phyloP scores from a whole-genome alignment of 2,329 filamentous ascomycete genomes.

The Karstenula rhodostoma region DNA sequence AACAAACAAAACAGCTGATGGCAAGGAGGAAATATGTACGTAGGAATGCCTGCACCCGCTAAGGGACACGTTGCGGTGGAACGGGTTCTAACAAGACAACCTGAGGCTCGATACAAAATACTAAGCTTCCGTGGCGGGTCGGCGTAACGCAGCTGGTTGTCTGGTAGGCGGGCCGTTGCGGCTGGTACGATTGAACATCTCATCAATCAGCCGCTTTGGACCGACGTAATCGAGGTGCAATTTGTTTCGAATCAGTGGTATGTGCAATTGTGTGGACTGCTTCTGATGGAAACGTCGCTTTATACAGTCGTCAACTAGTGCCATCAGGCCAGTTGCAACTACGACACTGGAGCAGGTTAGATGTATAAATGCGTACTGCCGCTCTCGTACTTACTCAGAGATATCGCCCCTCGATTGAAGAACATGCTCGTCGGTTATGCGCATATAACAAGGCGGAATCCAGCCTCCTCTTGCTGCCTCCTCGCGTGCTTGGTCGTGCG shows the following conservation, averaged over 20 bases:
- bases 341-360: conserved; percentile 71
- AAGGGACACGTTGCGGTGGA: conserved; percentile 19
- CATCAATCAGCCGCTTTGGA: conserved; percentile 69
- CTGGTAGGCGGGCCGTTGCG: conserved; percentile 32
- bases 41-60: conserved; percentile 32
- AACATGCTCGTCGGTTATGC: conserved; percentile 79
- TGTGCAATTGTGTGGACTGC: conserved; percentile 59
- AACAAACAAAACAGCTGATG: conserved; percentile 26
- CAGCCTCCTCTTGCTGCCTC: conserved; percentile 84
- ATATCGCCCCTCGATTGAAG: conserved; percentile 77
- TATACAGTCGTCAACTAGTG: conserved; percentile 91
- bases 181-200: conserved; percentile 65
- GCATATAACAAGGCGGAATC: conserved; percentile 90
- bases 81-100: conserved; percentile 28
- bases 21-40: conserved; percentile 31
- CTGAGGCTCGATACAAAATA: conserved; percentile 4
- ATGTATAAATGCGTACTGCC: conserved; percentile 14
- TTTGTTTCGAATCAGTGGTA: conserved; percentile 61
- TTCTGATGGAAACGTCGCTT: conserved; percentile 75
- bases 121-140: conserved; percentile 26
- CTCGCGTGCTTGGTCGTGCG: conserved; percentile 71
- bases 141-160: conserved; percentile 38
- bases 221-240: conserved; percentile 69
- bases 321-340: conserved; percentile 86
- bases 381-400: conserved; percentile 74